phyloP scores from a whole-genome alignment of 2,329 filamentous ascomycete species.

The Pseudogymnoascus sp. region DNA sequence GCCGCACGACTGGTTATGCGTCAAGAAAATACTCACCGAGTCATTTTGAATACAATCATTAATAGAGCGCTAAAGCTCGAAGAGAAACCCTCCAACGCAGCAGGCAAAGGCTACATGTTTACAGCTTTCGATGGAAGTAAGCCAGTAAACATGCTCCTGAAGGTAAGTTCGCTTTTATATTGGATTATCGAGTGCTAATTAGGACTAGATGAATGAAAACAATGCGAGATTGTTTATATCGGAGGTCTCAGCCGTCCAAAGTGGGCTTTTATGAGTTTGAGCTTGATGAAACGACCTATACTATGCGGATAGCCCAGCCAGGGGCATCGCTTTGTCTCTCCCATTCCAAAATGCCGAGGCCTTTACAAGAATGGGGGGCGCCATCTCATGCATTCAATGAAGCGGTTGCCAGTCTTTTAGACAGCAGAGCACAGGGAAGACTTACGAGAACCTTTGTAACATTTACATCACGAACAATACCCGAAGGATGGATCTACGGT shows the following conservation, averaged over 20 bases:
- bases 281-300: not conserved
- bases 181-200: constrained; percentile 12
- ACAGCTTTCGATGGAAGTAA: constrained; percentile 54
- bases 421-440: not conserved
- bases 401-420: not conserved
- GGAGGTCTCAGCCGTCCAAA: constrained; percentile 31
- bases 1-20: constrained; percentile 70
- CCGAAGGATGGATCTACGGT: constrained; percentile 4
- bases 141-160: constrained; percentile 53
- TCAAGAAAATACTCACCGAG: constrained; percentile 78
- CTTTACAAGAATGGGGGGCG: not conserved
- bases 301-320: not conserved
- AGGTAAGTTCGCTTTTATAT: constrained; percentile 37
- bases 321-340: not conserved
- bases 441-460: constrained; percentile 6
- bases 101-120: constrained; percentile 59
- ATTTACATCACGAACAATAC: constrained; percentile 9
- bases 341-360: not conserved
- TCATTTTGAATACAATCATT: constrained; percentile 79
- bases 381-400: not conserved
- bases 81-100: constrained; percentile 54
- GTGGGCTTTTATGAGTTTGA: constrained; percentile 21
- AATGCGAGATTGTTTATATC: constrained; percentile 26
- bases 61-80: constrained; percentile 74
- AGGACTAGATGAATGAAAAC: constrained; percentile 25